phyloP scores from a whole-genome alignment of 306 rosid species.

The Gastrolobium villosum region DNA sequence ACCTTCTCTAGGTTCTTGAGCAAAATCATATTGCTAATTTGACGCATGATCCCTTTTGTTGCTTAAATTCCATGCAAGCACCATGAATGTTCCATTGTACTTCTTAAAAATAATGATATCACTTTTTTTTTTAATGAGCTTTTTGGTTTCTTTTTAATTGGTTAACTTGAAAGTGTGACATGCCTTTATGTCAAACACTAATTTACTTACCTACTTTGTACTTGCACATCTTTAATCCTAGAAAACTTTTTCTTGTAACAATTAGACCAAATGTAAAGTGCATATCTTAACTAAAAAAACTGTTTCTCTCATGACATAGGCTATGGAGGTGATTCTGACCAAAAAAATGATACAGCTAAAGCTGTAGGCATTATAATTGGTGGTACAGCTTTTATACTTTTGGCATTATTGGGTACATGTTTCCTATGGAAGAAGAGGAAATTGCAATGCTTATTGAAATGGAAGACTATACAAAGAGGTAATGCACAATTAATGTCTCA shows the following conservation, averaged over 20 bases:
- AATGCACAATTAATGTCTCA: not conserved
- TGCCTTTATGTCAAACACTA: conserved; percentile 37
- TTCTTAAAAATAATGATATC: not conserved
- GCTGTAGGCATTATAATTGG: conserved; percentile 55
- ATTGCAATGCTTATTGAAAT: conserved; percentile 39
- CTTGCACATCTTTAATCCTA: not conserved
- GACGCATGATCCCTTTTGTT: conserved; percentile 40
- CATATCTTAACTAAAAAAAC: conserved; percentile 32
- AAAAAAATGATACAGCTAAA: conserved; percentile 44
- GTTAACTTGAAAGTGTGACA: not conserved
- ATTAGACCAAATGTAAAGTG: conserved; percentile 38
- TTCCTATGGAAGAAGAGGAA: conserved; percentile 62
- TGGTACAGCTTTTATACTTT: conserved; percentile 55
- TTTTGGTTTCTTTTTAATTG: conserved; percentile 20
- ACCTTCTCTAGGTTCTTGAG: conserved; percentile 9
- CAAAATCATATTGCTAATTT: conserved; percentile 35
- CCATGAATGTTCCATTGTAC: conserved; percentile 27
- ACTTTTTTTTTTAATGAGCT: conserved; percentile 16
- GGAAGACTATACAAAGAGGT: conserved; percentile 58
- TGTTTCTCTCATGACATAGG: conserved; percentile 45
- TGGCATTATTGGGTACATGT: conserved; percentile 50
- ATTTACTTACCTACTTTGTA: conserved; percentile 17
- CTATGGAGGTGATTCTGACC: conserved; percentile 47
- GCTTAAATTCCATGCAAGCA: conserved; percentile 34
- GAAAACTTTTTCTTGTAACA: not conserved